Base-by-base conservation (phyloP, 1,139 yeast genomes). In the Pichia sp. region DNA sequence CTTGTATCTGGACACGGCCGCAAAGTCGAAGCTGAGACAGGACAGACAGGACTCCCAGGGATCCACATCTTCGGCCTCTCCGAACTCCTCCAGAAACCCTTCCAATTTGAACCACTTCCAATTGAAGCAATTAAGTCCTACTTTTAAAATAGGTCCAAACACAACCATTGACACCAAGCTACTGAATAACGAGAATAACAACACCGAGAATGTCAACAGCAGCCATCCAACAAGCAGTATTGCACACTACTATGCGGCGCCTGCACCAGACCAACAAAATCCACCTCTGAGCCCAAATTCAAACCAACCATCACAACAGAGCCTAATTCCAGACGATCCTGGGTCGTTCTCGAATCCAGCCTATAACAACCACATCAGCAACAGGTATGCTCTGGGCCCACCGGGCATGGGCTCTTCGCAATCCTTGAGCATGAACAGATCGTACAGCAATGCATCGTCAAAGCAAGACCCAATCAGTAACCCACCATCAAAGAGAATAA, bases 51-150 rank as follows among this genome's bases (percentile, higher is more conserved):
- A 40, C 21, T 58, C 60, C 2, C 34, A 44, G 22, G 57, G 53
- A 14, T 52, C 60, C 8, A 46, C 54, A 14, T 51, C 53, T 4
- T 49, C 58, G 15, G 48, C 61, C 6, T 58, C 62, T 9, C 61
- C 62, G 15, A 55, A 47, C 18, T 47, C 58, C 4, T 48, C 62
- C 15, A 52, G 62, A 40, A 53, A 53, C 32, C 40, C 59, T n/a
- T 57, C 62, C 2, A 35, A 36, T 27, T n/a, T 30, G 14, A 28
- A 19, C 21, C 18, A 22, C 20, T 14, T 30, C 30, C 40, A 24
- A 24, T 36, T 32, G 28, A 37, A 34, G 19, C 31, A 21, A 34
- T 19, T 17, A 32, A 22, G 19, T 37, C 32, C 11, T n/a, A 22
- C 19, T 38, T 22, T 34, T 15, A 31, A 20, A 27, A 32, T n/a